phyloP scores from a whole-genome alignment of 75 land plant genomes.

The Cunninghamia lanceolata region DNA sequence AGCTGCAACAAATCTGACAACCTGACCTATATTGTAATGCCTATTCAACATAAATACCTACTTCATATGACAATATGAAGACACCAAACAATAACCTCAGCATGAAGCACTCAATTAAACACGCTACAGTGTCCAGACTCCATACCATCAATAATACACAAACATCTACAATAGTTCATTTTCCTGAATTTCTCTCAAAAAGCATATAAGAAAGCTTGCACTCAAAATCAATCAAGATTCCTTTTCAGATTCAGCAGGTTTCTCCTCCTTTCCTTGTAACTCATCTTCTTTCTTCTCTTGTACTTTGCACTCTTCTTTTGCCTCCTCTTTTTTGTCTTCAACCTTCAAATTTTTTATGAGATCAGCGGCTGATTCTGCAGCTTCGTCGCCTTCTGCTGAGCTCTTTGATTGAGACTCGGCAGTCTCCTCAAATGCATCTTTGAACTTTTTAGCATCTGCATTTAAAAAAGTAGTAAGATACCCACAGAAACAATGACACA shows the following conservation, averaged over 20 bases:
- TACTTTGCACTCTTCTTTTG: slow-evolving; percentile 1
- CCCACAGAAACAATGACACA: background rate
- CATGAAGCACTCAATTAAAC: background rate
- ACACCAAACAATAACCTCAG: background rate
- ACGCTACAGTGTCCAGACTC: background rate
- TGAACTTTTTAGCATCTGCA: slow-evolving; percentile 39
- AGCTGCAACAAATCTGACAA: background rate
- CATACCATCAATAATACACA: background rate
- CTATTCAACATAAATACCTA: background rate
- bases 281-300: slow-evolving; percentile 1
- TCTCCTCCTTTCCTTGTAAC: background rate
- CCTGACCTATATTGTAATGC: background rate
- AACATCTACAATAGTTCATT: background rate
- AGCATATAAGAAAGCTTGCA: background rate
- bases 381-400: slow-evolving; percentile 27
- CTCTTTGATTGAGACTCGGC: slow-evolving; percentile 32
- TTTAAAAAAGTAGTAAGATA: slow-evolving; percentile 2
- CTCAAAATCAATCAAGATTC: background rate
- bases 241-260: background rate
- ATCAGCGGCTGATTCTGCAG: slow-evolving; percentile 18
- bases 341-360: slow-evolving; percentile 13
- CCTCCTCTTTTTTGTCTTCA: slow-evolving; percentile 1
- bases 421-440: slow-evolving; percentile 44
- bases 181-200: background rate
- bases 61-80: background rate